Evolutionary conservation across 805 yeast species (phyloP).

Genomic region (Candida koratica): DNA sequence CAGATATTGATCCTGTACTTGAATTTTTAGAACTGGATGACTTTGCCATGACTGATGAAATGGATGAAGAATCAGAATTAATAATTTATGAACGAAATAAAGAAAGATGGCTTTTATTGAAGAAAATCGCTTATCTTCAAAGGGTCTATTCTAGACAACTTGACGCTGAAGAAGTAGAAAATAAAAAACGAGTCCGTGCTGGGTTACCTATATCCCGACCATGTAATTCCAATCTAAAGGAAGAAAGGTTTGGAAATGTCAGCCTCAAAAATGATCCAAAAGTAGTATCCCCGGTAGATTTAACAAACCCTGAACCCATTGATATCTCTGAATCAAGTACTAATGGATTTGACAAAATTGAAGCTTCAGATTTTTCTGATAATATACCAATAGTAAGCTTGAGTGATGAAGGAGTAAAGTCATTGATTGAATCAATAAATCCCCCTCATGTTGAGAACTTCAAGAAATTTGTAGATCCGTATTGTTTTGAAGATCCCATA

Average conservation of each 20-base stretch:
- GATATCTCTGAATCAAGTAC: constrained; percentile 1
- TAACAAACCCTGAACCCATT: not conserved
- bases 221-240: not conserved
- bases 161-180: constrained; percentile 36
- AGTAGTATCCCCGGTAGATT: constrained; percentile 14
- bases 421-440: constrained; percentile 34
- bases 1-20: constrained; percentile 53
- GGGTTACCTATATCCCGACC: constrained; percentile 22
- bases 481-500: constrained; percentile 82
- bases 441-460: constrained; percentile 35
- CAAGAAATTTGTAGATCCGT: constrained; percentile 73
- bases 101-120: constrained; percentile 69
- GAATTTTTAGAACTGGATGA: constrained; percentile 52
- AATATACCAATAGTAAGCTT: constrained; percentile 42
- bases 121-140: constrained; percentile 66
- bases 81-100: constrained; percentile 40
- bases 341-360: constrained; percentile 4
- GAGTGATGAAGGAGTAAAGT: constrained; percentile 40
- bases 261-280: not conserved
- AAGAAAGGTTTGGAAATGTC: not conserved
- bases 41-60: constrained; percentile 28
- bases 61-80: constrained; percentile 38
- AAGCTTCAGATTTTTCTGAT: constrained; percentile 16
- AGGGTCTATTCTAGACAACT: constrained; percentile 55
- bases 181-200: constrained; percentile 31